Conservation (phyloP, 2,329 filamentous ascomycete genomes). For the Aspergillus fischeri region DNA sequence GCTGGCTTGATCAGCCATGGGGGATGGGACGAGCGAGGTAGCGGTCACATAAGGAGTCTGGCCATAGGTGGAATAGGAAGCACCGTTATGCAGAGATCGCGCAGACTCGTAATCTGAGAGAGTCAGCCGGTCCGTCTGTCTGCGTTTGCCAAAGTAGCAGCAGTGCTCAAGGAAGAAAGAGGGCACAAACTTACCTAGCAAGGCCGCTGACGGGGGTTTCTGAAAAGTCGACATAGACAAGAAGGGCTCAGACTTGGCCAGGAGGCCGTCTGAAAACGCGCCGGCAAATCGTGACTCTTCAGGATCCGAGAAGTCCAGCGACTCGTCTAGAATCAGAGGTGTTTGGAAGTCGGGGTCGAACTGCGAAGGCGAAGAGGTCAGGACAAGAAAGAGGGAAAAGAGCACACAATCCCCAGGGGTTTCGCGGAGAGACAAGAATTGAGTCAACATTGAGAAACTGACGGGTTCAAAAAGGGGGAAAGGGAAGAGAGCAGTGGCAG, state of each 20-base stretch:
- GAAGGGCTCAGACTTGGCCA: slow-evolving; percentile 57
- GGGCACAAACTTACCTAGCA: slow-evolving; percentile 66
- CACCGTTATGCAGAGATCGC: slow-evolving; percentile 36
- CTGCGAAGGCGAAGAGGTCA: slow-evolving; percentile 13
- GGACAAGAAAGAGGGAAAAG: slow-evolving; percentile 1
- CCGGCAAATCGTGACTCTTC: slow-evolving; percentile 43
- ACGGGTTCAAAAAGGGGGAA: slow-evolving; percentile 1
- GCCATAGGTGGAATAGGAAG: slow-evolving; percentile 39
- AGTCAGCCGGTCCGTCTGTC: slow-evolving; percentile 3
- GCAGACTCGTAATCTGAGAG: slow-evolving; percentile 34
- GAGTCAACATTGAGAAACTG: slow-evolving; percentile 13
- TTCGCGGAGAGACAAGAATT: slow-evolving; percentile 15
- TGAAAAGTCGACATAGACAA: slow-evolving; percentile 78
- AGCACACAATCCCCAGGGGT: not conserved
- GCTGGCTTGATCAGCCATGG: slow-evolving; percentile 38
- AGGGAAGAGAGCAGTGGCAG: slow-evolving; percentile 1
- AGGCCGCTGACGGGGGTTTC: slow-evolving; percentile 69
- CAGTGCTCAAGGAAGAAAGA: slow-evolving; percentile 1
- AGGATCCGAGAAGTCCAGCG: slow-evolving; percentile 43
- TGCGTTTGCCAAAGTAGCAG: slow-evolving; percentile 7
- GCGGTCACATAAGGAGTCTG: slow-evolving; percentile 36
- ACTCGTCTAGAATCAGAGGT: slow-evolving; percentile 46
- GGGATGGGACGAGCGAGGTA: slow-evolving; percentile 36
- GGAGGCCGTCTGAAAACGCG: slow-evolving; percentile 48
- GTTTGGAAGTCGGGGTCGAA: slow-evolving; percentile 44